phyloP scores from a whole-genome alignment of 306 rosid species.

The Dicorynia guianensis region DNA sequence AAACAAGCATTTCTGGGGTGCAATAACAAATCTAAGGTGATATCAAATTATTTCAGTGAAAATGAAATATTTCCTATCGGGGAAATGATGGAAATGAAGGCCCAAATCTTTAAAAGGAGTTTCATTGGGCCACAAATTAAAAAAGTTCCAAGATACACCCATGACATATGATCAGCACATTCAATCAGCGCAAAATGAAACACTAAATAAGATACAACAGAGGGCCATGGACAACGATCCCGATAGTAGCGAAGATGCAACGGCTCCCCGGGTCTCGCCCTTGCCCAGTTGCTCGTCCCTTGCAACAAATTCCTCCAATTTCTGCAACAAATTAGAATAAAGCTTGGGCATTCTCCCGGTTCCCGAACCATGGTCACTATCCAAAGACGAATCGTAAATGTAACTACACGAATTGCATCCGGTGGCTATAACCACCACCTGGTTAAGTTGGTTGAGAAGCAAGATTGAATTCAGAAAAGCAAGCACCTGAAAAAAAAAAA shows the following conservation, averaged over 20 bases:
- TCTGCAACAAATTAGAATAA: slow-evolving; percentile 69
- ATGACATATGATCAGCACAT: background rate
- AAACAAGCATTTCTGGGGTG: slow-evolving; percentile 39
- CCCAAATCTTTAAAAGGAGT: slow-evolving; percentile 4
- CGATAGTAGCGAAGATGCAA: slow-evolving; percentile 74
- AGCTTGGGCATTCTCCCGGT: slow-evolving; percentile 75
- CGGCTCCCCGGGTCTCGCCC: slow-evolving; percentile 50
- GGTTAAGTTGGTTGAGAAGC: slow-evolving; percentile 85
- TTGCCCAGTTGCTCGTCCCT: slow-evolving; percentile 61
- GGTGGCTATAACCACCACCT: slow-evolving; percentile 81
- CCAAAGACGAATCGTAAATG: slow-evolving; percentile 72
- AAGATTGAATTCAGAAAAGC: slow-evolving; percentile 80
- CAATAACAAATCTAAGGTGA: slow-evolving; percentile 1
- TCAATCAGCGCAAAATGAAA: background rate
- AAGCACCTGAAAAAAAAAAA: slow-evolving; percentile 58
- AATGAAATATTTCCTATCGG: background rate
- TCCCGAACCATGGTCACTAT: slow-evolving; percentile 54
- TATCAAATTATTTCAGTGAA: slow-evolving; percentile 9
- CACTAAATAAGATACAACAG: slow-evolving; percentile 79
- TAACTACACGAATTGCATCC: slow-evolving; percentile 86
- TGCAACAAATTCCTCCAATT: slow-evolving; percentile 65
- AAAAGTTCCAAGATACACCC: background rate
- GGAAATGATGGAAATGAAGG: background rate
- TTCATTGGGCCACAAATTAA: background rate
- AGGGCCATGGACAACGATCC: slow-evolving; percentile 94